Percentiles rank a stretch among this genome's conserved stretches.
phyloP scores from a whole-genome alignment of 441 rosid species.

The Syzygium malaccense region DNA sequence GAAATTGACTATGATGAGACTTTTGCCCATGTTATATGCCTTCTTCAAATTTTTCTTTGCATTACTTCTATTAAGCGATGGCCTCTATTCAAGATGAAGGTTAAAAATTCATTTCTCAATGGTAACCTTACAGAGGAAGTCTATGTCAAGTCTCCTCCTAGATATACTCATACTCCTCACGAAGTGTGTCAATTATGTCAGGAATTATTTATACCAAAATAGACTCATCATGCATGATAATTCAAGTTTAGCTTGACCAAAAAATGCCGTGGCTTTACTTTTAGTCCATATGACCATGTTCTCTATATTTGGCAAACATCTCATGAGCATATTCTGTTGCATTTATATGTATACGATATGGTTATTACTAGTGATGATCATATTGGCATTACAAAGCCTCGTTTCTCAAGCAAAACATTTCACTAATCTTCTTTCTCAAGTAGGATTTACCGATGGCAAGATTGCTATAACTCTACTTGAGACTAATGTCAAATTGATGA shows the following conservation, averaged over 20 bases:
- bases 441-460: neutral
- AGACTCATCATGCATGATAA: neutral
- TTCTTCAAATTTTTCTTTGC: neutral
- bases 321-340: neutral
- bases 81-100: accelerated
- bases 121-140: neutral
- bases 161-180: neutral
- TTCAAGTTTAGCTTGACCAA: neutral
- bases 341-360: neutral
- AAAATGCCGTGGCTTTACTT: neutral
- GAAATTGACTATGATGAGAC: neutral
- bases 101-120: neutral
- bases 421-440: neutral
- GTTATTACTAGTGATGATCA: neutral
- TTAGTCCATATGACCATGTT: neutral
- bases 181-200: neutral
- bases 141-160: neutral
- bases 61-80: neutral
- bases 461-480: neutral
- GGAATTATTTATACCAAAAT: neutral
- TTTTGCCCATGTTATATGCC: neutral
- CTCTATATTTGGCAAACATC: neutral
- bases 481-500: neutral
- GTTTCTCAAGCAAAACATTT: neutral
- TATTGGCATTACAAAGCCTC: neutral